phyloP scores from a whole-genome alignment of 805 yeast species.

The Naumovozyma dairenensis region DNA sequence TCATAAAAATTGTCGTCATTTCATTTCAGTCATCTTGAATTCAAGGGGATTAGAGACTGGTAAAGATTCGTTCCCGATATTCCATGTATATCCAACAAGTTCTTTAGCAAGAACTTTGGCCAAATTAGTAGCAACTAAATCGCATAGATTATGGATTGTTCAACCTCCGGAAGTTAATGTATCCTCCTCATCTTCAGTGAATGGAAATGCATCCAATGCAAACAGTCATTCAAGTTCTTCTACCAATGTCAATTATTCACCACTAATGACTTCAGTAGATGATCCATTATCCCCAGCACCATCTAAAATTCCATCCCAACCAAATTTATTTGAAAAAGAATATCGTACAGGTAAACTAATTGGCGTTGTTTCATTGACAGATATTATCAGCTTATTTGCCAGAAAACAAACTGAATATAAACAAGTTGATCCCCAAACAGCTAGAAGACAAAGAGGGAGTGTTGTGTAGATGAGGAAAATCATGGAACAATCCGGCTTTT shows the following conservation, averaged over 20 bases:
- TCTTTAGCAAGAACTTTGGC: constrained; percentile 86
- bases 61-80: constrained; percentile 93
- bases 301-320: constrained; percentile 14
- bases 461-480: constrained; percentile 8
- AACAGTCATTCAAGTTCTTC: constrained; percentile 15
- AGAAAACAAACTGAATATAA: constrained; percentile 49
- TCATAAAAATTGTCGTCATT: constrained; percentile 76
- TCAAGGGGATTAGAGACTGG: constrained; percentile 78
- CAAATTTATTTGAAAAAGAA: constrained; percentile 31
- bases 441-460: constrained; percentile 82
- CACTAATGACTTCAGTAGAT: constrained; percentile 18
- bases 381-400: constrained; percentile 74
- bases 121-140: constrained; percentile 86
- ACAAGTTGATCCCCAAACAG: constrained; percentile 73
- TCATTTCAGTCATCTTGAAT: constrained; percentile 74
- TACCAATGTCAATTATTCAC: constrained; percentile 16
- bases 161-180: constrained; percentile 39
- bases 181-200: constrained; percentile 6
- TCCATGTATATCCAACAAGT: constrained; percentile 75
- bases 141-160: constrained; percentile 84
- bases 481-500: too few relatives aligned
- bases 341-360: constrained; percentile 71
- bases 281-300: constrained; percentile 15
- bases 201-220: constrained; percentile 17
- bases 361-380: constrained; percentile 90